Conservation (phyloP, 345 rosid species). For the Lagerstroemia speciosa region DNA sequence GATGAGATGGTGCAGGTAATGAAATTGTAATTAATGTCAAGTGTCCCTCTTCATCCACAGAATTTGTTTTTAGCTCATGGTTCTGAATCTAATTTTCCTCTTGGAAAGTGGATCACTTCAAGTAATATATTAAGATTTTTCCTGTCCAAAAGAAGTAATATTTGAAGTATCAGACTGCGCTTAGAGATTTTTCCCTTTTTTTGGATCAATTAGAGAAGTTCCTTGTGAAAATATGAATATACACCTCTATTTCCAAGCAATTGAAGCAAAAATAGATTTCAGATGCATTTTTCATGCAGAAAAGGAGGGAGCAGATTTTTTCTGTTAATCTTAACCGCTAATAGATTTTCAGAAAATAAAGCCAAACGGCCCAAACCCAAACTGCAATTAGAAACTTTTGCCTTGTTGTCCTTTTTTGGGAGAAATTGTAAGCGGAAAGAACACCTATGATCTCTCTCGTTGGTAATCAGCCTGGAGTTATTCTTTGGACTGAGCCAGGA, state of each 20-base stretch:
- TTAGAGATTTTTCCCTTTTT: too few species aligned
- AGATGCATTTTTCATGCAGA: neutral
- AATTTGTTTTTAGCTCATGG: neutral
- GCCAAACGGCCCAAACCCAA: too few species aligned
- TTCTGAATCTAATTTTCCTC: neutral
- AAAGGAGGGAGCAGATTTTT: neutral
- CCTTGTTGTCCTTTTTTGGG: neutral
- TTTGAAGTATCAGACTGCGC: neutral
- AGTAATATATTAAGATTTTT: too few species aligned
- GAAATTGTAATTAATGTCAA: neutral
- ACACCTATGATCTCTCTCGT: neutral
- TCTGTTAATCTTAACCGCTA: neutral
- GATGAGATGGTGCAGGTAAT: conserved; percentile 99
- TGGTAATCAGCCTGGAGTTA: neutral
- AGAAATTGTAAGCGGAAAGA: neutral
- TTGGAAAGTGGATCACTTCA: neutral
- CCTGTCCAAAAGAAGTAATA: too few species aligned
- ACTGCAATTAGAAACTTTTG: neutral
- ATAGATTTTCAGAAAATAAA: neutral
- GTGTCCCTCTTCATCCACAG: neutral
- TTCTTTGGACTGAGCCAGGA: neutral
- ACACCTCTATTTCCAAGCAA: neutral
- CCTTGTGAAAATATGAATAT: neutral
- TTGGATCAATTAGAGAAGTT: neutral
- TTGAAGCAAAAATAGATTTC: neutral